Percentiles rank a stretch among this genome's conserved stretches.
Evolutionary conservation across 208 protist species (phyloP).

Genomic region (Willaertia magna): DNA sequence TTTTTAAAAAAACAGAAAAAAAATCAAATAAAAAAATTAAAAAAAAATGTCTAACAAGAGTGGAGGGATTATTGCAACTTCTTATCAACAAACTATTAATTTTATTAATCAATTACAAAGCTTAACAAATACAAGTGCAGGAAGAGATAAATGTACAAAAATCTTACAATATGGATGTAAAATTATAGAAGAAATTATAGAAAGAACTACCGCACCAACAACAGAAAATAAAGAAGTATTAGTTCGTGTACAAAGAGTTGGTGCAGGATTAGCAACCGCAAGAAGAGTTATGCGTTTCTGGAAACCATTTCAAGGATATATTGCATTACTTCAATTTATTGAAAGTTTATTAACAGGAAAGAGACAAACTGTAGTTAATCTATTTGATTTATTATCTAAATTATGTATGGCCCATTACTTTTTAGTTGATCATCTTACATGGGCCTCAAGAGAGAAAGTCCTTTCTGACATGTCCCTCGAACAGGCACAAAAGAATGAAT

Average conservation of each 20-base stretch:
- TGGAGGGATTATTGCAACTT: no score
- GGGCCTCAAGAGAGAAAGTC: not conserved
- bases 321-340: not conserved
- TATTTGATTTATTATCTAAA: not conserved
- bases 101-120: not conserved
- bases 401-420: slow-evolving; percentile 1
- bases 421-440: not conserved
- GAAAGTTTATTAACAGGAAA: not conserved
- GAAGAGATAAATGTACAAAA: not conserved
- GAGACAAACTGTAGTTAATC: not conserved
- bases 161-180: not conserved
- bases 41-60: no score
- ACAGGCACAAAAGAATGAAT: not conserved
- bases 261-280: not conserved
- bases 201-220: not conserved
- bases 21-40: no score
- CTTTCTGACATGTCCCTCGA: not conserved
- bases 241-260: not conserved
- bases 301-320: not conserved
- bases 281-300: not conserved
- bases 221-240: not conserved
- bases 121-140: not conserved
- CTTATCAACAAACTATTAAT: not conserved
- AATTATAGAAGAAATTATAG: not conserved
- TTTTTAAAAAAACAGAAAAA: no score